These are phyloP conservation scores for Trapa incisa DNA, from an alignment of 345 rosid species.

Conservation along the genomic window DNA sequence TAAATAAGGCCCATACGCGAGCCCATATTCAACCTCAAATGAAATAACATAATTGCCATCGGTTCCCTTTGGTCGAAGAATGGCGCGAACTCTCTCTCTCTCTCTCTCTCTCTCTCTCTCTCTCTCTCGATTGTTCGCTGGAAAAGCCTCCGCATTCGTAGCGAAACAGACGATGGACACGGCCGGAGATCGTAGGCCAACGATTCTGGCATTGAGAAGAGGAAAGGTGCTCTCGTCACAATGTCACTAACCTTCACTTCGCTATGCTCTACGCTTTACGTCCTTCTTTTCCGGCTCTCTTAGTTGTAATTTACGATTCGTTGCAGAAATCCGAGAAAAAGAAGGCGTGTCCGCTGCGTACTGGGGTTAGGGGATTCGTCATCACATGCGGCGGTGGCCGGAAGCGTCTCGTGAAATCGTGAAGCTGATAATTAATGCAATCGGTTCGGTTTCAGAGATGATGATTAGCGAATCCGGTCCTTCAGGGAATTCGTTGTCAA, in stretches of 20 bases:
- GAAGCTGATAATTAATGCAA: conserved; percentile 26
- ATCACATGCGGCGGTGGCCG: conserved; percentile 92
- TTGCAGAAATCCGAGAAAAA: conserved; percentile 68
- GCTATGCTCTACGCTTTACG: neutral
- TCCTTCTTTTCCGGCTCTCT: neutral
- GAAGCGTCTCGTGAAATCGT: conserved; percentile 71
- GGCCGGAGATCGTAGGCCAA: too few relatives aligned
- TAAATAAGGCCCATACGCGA: too few relatives aligned
- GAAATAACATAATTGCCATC: neutral
- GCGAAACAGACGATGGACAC: conserved; percentile 7
- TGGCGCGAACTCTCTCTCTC: neutral
- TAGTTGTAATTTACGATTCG: neutral
- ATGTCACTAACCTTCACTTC: conserved; percentile 13
- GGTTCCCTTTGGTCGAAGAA: neutral
- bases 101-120: neutral
- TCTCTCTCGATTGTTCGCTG: too few relatives aligned
- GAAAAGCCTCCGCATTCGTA: neutral
- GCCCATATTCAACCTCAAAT: neutral
- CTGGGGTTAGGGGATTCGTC: conserved; percentile 84
- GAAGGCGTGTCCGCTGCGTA: conserved; percentile 61
- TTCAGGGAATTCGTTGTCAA: too few relatives aligned
- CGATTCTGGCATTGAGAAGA: too few relatives aligned
- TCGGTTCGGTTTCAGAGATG: conserved; percentile 29
- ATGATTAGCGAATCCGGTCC: too few relatives aligned
- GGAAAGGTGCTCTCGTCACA: too few relatives aligned